Evolutionary conservation across 352 stramenopile species (phyloP), one percentile per base, ranked within the genome.

Genomic region (Phytophthora kernoviae): DNA sequence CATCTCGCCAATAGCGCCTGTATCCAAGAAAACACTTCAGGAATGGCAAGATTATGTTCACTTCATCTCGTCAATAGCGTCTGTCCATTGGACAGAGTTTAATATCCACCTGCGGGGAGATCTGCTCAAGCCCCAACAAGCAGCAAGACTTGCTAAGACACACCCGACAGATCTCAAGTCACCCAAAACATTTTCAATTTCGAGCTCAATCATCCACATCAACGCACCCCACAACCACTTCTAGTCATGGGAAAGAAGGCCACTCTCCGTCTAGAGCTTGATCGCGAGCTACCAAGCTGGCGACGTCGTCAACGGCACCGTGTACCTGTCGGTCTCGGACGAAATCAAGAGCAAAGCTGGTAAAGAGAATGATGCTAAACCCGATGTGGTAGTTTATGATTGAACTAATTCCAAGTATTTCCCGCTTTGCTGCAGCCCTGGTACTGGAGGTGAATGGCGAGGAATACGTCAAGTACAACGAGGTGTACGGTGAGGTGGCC

Each of bases 391-490:
- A 10, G 6, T 30, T 30, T 30, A 30, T 2, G 11, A 8, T 46
- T 24, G 1, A 24, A 52, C 44, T 55, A 24, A 62, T 20, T n/a
- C 36, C 15, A 39, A n/a, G n/a, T n/a, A n/a, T n/a, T n/a, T n/a
- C 58, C 10, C 51, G 1, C 34, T 50, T 12, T 56, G 33, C n/a
- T 14, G 8, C 12, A 68, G 60, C 54, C 44, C 18, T 74, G n/a
- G 45, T 70, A 15, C 52, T 62, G 26, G 47, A 64, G 10, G 36
- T 74, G 7, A 55, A 44, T n/a, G 65, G 65, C 20, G 51, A 74
- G 32, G 65, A 74, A 36, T 54, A 60, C 37, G 55, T 70, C 34
- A 67, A 60, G 46, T 70, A 58, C 45, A 70, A 68, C 50, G 65
- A 74, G 33, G 33, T 58, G 7, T 69, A 69, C 34, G 61, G 61